phyloP scores from a whole-genome alignment of 2,329 filamentous ascomycete genomes.

The Cladosporium sp. region DNA sequence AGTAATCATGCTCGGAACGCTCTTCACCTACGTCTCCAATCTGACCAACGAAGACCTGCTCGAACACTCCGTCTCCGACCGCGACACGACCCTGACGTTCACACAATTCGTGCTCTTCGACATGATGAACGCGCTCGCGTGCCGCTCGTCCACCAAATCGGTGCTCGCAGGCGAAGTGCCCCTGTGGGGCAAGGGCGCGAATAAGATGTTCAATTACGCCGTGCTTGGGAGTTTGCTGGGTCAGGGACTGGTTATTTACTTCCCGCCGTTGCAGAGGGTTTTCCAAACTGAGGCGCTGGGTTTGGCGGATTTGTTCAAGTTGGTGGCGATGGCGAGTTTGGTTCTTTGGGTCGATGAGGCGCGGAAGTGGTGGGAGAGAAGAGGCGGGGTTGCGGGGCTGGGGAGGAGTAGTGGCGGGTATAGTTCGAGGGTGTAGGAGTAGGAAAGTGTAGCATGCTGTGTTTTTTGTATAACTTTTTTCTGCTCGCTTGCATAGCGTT shows the following conservation, averaged over 20 bases:
- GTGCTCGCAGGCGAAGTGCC: constrained; percentile 72
- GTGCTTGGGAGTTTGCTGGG: constrained; percentile 80
- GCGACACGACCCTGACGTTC: constrained; percentile 99
- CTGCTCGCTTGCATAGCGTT: too few species aligned
- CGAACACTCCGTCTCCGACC: constrained; percentile 65
- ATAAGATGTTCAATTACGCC: constrained; percentile 95
- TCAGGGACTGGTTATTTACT: constrained; percentile 88
- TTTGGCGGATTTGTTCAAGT: constrained; percentile 66
- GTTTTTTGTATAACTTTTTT: too few species aligned
- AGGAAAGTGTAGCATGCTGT: too few species aligned
- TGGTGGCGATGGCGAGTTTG: constrained; percentile 74
- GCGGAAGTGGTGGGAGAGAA: constrained; percentile 68
- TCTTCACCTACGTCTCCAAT: constrained; percentile 86
- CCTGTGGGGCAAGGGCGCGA: constrained; percentile 68
- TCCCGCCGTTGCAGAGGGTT: constrained; percentile 86
- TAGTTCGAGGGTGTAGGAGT: constrained; percentile 8
- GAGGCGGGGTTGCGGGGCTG: constrained; percentile 31
- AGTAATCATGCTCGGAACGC: constrained; percentile 89
- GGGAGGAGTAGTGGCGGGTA: constrained; percentile 9
- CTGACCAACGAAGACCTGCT: constrained; percentile 70
- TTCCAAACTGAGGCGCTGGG: constrained; percentile 91
- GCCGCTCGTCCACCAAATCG: constrained; percentile 86
- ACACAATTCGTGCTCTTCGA: constrained; percentile 98
- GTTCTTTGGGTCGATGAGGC: constrained; percentile 95
- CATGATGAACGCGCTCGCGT: constrained; percentile 98